A percentile compares a stretch with the other conserved stretches of the same genome.
Conservation (phyloP, 2,329 filamentous ascomycete genomes). For the Trichophyton benhamiae region DNA sequence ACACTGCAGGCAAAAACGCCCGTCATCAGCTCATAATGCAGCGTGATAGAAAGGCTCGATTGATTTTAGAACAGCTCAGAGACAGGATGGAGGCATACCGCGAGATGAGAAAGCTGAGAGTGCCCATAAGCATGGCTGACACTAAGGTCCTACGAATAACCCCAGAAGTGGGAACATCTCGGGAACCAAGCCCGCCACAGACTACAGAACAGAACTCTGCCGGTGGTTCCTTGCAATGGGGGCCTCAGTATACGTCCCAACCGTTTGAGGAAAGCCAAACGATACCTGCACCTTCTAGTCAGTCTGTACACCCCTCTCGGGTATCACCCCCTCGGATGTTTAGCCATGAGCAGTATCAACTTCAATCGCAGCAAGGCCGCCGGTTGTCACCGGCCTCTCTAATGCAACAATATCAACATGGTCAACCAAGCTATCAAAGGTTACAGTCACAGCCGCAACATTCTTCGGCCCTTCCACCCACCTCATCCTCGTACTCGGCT, state of each 20-base stretch:
- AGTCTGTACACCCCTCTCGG: background rate
- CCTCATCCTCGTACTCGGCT: background rate
- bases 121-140: constrained; percentile 16
- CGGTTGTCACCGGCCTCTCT: background rate
- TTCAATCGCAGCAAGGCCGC: background rate
- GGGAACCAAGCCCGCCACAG: background rate
- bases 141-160: constrained; percentile 4
- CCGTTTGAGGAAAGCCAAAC: background rate
- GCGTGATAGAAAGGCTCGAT: constrained; percentile 46
- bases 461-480: background rate
- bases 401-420: constrained; percentile 4
- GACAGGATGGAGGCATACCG: constrained; percentile 27
- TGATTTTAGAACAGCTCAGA: constrained; percentile 51
- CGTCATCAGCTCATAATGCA: constrained; percentile 14
- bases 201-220: background rate
- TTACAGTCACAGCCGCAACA: background rate
- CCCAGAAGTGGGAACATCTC: background rate
- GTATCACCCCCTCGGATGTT: background rate
- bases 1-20: constrained; percentile 2
- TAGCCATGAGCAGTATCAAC: constrained; percentile 1
- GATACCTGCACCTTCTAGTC: background rate
- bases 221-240: background rate
- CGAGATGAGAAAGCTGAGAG: constrained; percentile 19
- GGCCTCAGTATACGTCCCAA: background rate
- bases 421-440: background rate